Base-by-base conservation (phyloP, 2,329 filamentous ascomycete genomes). In the Pestalotiopsis sp. region DNA sequence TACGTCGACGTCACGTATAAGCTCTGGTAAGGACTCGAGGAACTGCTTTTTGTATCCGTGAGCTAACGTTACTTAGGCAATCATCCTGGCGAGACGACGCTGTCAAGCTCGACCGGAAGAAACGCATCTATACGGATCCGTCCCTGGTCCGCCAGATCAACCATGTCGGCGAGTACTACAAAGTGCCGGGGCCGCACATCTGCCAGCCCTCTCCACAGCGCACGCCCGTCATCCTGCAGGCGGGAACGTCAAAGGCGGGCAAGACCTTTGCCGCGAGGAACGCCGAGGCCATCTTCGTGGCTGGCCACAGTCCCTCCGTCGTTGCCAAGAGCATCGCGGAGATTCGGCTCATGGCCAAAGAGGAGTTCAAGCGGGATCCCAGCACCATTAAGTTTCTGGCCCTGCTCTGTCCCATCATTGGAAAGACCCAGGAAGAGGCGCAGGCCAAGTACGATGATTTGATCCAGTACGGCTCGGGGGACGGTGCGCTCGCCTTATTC, bases 1-100 rank as follows among this genome's bases (percentile, higher is more conserved):
- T 91, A 89, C 72, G 76, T 90, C 27, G 77, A 82, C 0, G 84
- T 90, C 1, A 76, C 90, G 4, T 91, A 91, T 76, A 90, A 90
- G 83, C 72, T 75, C 3, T 71, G 52, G 38, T 61, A 11, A 23
- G 64, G 17, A 20, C 17, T 38, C 25, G 25, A 57, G 20, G 11
- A 23, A 41, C 9, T 17, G 23, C 64, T 38, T 23, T 4, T 6
- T 52, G 9, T 9, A 39, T 25, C 20, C 27, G n/a, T 13, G 25
- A 12, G 20, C 14, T 9, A 27, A n/a, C 3, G 9, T 17, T n/a
- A 52, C 17, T 41, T 36, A 66, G 64, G 64, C 64, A 66, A 49
- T 61, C 64, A 12, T 66, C 64, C 14, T 66, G 64, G 64, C 59
- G 64, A 27, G 64, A 66, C n/a, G 64, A 66, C 14, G 64, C 64